A percentile compares a stretch with the other conserved stretches of the same genome.
Conservation (phyloP, 352 stramenopile genomes). For the Lagenidium giganteum region DNA sequence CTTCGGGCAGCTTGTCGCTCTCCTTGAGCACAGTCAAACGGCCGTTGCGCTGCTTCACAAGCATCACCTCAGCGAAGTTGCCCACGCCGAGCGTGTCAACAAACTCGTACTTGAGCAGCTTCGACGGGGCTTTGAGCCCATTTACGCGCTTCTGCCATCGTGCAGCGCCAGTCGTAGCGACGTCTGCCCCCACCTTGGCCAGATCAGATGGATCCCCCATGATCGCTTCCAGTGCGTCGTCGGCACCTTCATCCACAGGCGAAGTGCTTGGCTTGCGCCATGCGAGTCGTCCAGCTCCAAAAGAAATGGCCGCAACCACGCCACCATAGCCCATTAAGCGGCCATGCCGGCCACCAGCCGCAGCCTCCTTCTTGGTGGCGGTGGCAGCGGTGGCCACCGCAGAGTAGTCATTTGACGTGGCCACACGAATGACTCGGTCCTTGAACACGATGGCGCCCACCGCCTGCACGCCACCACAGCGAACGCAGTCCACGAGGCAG, state of each 20-base stretch:
- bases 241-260: too few species aligned
- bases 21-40: conserved; percentile 67
- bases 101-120: conserved; percentile 60
- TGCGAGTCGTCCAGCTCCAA: conserved; percentile 32
- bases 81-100: conserved; percentile 56
- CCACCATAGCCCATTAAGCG: too few species aligned
- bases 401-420: too few species aligned
- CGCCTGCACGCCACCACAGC: conserved; percentile 41
- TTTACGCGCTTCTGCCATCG: conserved; percentile 55
- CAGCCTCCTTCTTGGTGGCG: too few species aligned
- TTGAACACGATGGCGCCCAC: conserved; percentile 56
- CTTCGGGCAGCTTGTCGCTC: conserved; percentile 73
- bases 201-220: too few species aligned
- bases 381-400: too few species aligned
- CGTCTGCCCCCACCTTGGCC: too few species aligned
- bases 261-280: too few species aligned
- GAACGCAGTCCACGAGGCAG: conserved; percentile 49
- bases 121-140: conserved; percentile 38
- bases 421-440: conserved; percentile 44
- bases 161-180: conserved; percentile 25
- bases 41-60: conserved; percentile 39
- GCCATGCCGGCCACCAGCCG: too few species aligned
- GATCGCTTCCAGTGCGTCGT: too few species aligned
- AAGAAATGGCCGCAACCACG: conserved; percentile 34
- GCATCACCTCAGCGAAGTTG: conserved; percentile 77